These are phyloP conservation scores for Penicillium digitatum DNA, from an alignment of 2,329 filamentous ascomycete genomes.

Conservation along the genomic window DNA sequence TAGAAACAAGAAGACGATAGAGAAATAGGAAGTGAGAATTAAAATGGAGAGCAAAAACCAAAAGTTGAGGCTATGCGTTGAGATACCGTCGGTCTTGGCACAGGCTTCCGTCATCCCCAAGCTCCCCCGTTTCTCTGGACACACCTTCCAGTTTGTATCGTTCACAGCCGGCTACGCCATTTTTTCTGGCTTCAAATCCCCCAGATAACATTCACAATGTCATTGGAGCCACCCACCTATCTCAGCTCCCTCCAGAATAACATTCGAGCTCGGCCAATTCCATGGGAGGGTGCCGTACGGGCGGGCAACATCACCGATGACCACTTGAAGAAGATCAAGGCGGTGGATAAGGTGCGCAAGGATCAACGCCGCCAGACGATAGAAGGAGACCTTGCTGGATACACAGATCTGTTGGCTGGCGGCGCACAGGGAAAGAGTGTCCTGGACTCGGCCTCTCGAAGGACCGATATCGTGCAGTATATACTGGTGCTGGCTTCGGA, in stretches of 20 bases:
- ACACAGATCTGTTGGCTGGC: slow-evolving; percentile 75
- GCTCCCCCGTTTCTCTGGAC: slow-evolving; percentile 18
- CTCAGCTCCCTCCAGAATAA: slow-evolving; percentile 88
- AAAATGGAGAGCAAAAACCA: not conserved
- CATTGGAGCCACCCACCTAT: slow-evolving; percentile 86
- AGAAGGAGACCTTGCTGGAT: slow-evolving; percentile 73
- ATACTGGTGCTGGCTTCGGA: slow-evolving; percentile 86
- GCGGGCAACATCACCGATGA: slow-evolving; percentile 90
- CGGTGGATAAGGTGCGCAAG: slow-evolving; percentile 92
- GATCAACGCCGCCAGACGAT: slow-evolving; percentile 82
- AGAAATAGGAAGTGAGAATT: slow-evolving; percentile 2
- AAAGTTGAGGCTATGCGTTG: slow-evolving; percentile 8
- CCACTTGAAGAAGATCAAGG: slow-evolving; percentile 92
- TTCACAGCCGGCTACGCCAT: slow-evolving; percentile 7
- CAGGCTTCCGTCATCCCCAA: slow-evolving; percentile 26
- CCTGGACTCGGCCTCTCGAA: slow-evolving; percentile 77
- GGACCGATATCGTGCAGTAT: slow-evolving; percentile 89
- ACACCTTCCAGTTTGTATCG: slow-evolving; percentile 7
- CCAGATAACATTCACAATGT: slow-evolving; percentile 56
- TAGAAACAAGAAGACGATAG: not conserved
- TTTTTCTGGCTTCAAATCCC: slow-evolving; percentile 7
- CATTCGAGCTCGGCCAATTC: slow-evolving; percentile 90
- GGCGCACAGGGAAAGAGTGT: slow-evolving; percentile 64
- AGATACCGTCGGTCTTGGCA: slow-evolving; percentile 23
- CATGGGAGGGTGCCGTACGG: slow-evolving; percentile 94